phyloP scores from a whole-genome alignment of 2,329 filamentous ascomycete species.

The Aspergillaceae sp. region DNA sequence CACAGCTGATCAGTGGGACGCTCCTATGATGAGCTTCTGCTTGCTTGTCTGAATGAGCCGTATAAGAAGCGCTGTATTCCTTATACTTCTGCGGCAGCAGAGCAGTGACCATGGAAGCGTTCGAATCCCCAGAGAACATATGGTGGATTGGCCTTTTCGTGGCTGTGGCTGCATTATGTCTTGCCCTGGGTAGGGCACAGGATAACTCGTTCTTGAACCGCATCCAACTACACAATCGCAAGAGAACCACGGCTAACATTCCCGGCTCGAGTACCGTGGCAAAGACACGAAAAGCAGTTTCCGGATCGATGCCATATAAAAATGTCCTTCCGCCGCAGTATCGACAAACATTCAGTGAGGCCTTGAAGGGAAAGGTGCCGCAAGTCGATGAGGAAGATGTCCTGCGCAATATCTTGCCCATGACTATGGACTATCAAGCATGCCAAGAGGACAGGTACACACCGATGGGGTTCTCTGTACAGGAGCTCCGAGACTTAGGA shows the following conservation, averaged over 20 bases:
- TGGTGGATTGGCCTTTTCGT: slow-evolving; percentile 18
- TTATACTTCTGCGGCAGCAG: slow-evolving; percentile 1
- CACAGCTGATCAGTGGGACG: background rate
- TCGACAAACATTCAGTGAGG: slow-evolving; percentile 35
- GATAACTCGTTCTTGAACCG: slow-evolving; percentile 33
- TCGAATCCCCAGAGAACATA: slow-evolving; percentile 6
- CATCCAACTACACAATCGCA: slow-evolving; percentile 32
- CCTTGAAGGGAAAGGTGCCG: slow-evolving; percentile 9
- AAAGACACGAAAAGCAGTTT: slow-evolving; percentile 32
- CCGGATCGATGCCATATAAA: slow-evolving; percentile 32
- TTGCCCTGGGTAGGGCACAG: slow-evolving; percentile 22
- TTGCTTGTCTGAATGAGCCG: too few relatives aligned
- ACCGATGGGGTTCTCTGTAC: slow-evolving; percentile 60
- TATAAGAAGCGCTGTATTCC: too few relatives aligned
- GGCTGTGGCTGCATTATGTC: slow-evolving; percentile 16
- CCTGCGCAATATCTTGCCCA: slow-evolving; percentile 30
- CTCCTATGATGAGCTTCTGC: too few relatives aligned
- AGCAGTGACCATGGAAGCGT: background rate
- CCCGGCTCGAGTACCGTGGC: slow-evolving; percentile 42
- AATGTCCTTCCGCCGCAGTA: slow-evolving; percentile 47
- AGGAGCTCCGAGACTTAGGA: slow-evolving; percentile 61
- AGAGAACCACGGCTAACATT: slow-evolving; percentile 45
- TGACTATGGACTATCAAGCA: slow-evolving; percentile 32
- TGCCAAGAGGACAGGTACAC: slow-evolving; percentile 42
- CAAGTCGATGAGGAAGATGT: slow-evolving; percentile 26